Conservation (phyloP, 1,284 basidiomycete genomes). For the Exobasidium cylindrosporum region DNA sequence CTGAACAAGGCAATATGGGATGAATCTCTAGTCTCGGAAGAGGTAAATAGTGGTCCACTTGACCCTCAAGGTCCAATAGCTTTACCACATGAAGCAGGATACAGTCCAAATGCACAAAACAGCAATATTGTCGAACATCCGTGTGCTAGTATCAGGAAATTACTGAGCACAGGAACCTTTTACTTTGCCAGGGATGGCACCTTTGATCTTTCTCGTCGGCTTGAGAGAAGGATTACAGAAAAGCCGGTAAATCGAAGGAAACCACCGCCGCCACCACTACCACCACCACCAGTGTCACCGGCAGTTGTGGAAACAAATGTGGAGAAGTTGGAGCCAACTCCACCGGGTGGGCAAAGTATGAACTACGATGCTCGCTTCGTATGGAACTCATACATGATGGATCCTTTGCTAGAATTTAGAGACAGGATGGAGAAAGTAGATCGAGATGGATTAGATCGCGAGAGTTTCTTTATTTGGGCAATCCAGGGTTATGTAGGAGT, state of each 20-base stretch:
- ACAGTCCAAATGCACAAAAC: background rate
- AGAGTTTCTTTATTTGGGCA: constrained; percentile 61
- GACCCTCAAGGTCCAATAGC: constrained; percentile 26
- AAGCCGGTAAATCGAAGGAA: constrained; percentile 54
- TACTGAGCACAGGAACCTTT: constrained; percentile 85
- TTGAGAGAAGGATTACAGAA: constrained; percentile 24
- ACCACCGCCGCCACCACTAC: background rate
- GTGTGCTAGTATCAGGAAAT: constrained; percentile 82
- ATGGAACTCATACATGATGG: constrained; percentile 81
- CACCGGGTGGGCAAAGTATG: constrained; percentile 24
- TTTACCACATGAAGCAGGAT: constrained; percentile 8
- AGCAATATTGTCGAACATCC: constrained; percentile 68
- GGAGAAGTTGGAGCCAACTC: constrained; percentile 32
- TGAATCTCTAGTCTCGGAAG: constrained; percentile 27
- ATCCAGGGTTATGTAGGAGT: constrained; percentile 85
- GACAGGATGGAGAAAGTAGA: constrained; percentile 69
- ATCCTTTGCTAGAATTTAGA: constrained; percentile 75
- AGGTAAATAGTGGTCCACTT: constrained; percentile 16
- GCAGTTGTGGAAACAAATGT: constrained; percentile 22
- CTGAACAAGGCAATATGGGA: constrained; percentile 42
- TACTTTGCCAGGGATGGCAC: constrained; percentile 78
- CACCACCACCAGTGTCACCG: background rate
- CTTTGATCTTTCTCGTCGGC: constrained; percentile 69
- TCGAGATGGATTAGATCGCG: constrained; percentile 65
- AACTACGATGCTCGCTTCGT: constrained; percentile 58